Percentiles rank a stretch among this genome's conserved stretches.
phyloP scores from a whole-genome alignment of 352 stramenopile species.

The Pythium pyrilobum region DNA sequence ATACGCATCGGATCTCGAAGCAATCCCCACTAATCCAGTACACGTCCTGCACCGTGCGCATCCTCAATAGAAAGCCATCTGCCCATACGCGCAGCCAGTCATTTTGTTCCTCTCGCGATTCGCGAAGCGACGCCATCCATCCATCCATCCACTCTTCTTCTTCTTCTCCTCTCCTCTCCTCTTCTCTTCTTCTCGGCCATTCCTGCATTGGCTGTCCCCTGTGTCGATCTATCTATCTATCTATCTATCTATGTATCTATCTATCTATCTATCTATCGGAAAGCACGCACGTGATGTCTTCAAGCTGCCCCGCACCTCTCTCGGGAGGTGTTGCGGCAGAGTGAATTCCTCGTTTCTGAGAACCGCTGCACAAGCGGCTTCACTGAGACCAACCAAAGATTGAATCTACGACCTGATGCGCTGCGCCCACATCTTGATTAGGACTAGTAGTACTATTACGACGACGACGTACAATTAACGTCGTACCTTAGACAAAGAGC shows the following conservation, averaged over 20 bases:
- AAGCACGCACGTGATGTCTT: slow-evolving; percentile 78
- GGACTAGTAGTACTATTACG: slow-evolving; percentile 1
- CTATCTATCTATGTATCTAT: no score
- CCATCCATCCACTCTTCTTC: background rate
- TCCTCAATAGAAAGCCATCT: background rate
- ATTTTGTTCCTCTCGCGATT: background rate
- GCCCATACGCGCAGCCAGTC: slow-evolving; percentile 10
- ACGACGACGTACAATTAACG: background rate
- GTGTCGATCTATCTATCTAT: no score
- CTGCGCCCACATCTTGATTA: slow-evolving; percentile 12
- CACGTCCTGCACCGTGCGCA: no score
- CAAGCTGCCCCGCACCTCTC: slow-evolving; percentile 30
- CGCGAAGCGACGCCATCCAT: background rate
- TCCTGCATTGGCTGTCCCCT: no score
- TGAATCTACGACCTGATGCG: slow-evolving; percentile 70
- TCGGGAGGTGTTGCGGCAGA: slow-evolving; percentile 34
- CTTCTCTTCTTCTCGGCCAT: background rate
- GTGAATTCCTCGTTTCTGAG: slow-evolving; percentile 91
- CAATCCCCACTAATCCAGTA: background rate
- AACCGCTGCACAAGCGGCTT: slow-evolving; percentile 82
- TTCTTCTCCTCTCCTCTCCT: background rate
- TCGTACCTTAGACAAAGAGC: background rate
- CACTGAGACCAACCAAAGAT: slow-evolving; percentile 83
- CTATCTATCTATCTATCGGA: no score
- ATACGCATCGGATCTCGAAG: no score